Evolutionary conservation across 768 basidiomycete genomes (phyloP), one percentile per base, ranked within the genome.

Genomic region (Kwoniella europaea): DNA sequence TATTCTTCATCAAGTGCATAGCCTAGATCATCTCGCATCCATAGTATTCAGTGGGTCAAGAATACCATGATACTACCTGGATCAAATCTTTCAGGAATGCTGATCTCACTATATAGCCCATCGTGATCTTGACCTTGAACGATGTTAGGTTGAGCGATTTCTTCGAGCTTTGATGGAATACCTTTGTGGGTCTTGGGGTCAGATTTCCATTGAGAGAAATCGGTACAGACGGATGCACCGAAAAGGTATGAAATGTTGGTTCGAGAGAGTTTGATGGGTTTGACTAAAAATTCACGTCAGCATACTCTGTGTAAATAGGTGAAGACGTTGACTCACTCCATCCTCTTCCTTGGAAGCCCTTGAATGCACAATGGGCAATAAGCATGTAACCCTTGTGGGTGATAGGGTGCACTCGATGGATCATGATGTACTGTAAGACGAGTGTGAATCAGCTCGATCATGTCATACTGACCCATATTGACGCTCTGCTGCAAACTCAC

Each of bases 61-160:
- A 98, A 98, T 20, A 99, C 76, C 91, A 98, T 90, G 78, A 98
- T 89, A 70, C 92, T 93, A 10, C 96, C 96, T 0, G 96, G 94
- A n/a, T 95, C 94, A 85, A 98, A 99, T 76, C 86, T 85, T 46
- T 94, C 90, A 0, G 97, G 97, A 1, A 97, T 89, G 20, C 88
- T 77, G 69, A 98, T 89, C 81, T 94, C 92, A 22, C 90, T 88
- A 83, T 87, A 92, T 0, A 90, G 87, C 1, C 91, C 91, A 69
- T 89, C 89, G 41, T 75, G 81, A 74, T 92, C 92, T n/a, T 86
- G 81, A 3, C 89, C 88, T 65, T 90, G 88, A 4, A 87, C 85
- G n/a, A 88, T 86, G 2, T 86, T 83, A 20, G 92, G 87, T 3
- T 87, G 83, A 0, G 86, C 79, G 77, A 95, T 87, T 55, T 91